Evolutionary conservation across 352 stramenopile species (phyloP), one percentile per base, ranked within the genome.

Genomic region (Globisporangium lucens): DNA sequence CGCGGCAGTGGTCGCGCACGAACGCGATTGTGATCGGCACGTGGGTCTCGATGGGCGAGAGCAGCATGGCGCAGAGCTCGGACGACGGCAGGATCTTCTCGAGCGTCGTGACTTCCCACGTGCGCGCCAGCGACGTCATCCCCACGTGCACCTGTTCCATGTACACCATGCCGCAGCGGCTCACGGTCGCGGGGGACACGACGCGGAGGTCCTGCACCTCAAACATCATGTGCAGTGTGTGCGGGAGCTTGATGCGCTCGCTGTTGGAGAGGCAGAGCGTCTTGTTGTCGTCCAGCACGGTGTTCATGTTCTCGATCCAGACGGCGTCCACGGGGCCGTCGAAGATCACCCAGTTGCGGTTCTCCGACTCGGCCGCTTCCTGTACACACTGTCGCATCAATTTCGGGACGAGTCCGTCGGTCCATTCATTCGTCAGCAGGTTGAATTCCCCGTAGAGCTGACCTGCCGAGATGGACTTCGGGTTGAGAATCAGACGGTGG

Each of bases 391-490:
- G 87, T 3, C 90, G 89, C 61, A 98, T 96, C 22, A 98, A 86
- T 49, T 97, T 97, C 0, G 94, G 93, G 2, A 98, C 94, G 3
- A 97, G 75, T 12, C 89, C 90, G 47, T 99, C 95, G 8, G 90
- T 96, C 95, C 95, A 99, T 66, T 99, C 95, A 49, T 96, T 97
- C 0, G 96, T 98, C 17, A 98, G 71, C 41, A 93, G 63, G 64
- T 98, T 98, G 68, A 98, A 98, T 63, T 98, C 91, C 7, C 93
- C 93, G 62, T 98, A 98, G 3, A 98, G 74, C 62, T 98, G 93
- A 4, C 94, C 95, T n/a, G 97, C 97, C 0, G 93, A 98, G 65
- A 99, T 98, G 38, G 88, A 97, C 75, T 99, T 99, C 0, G 96
- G 96, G 63, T 99, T 99, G 20, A 99, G 73, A 47, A 91, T 93